These are phyloP conservation scores for Eustoma russellianum DNA, from an alignment of 257 asterid genomes.

Conservation along the genomic window DNA sequence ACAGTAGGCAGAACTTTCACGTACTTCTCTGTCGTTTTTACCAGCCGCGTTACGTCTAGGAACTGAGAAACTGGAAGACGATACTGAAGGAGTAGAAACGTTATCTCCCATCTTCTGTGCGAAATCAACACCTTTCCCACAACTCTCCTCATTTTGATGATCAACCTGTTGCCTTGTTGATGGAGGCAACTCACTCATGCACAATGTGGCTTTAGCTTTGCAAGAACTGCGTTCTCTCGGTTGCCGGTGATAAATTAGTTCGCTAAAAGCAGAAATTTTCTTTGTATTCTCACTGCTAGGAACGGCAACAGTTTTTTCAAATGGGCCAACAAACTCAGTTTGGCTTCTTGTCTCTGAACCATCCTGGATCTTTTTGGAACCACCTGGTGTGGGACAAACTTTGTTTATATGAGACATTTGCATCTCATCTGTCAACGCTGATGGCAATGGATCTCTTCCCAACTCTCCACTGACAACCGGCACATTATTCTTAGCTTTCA, in stretches of 20 bases:
- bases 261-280: slow-evolving; percentile 14
- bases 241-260: slow-evolving; percentile 7
- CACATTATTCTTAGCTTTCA: slow-evolving; percentile 38
- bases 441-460: slow-evolving; percentile 41
- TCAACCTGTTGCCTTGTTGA: slow-evolving; percentile 11
- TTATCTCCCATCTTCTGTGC: slow-evolving; percentile 12
- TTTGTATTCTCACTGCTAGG: slow-evolving; percentile 6
- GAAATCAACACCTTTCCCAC: slow-evolving; percentile 10
- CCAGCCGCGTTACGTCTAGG: slow-evolving; percentile 22
- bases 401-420: slow-evolving; percentile 31
- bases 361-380: slow-evolving; percentile 20
- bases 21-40: slow-evolving; percentile 14
- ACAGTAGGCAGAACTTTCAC: slow-evolving; percentile 14
- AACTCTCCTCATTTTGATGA: slow-evolving; percentile 16
- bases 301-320: slow-evolving; percentile 11
- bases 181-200: slow-evolving; percentile 20
- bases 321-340: slow-evolving; percentile 17
- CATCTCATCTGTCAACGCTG: slow-evolving; percentile 29
- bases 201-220: slow-evolving; percentile 18
- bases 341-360: slow-evolving; percentile 16
- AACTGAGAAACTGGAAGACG: slow-evolving; percentile 17
- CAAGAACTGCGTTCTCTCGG: slow-evolving; percentile 3
- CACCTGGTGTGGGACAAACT: slow-evolving; percentile 20
- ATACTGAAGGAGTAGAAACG: slow-evolving; percentile 17
- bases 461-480: slow-evolving; percentile 35